Evolutionary conservation across 176 grass and related monocot genomes (phyloP), one percentile per base, ranked within the genome.

Genomic region (Oryza meridionalis): DNA sequence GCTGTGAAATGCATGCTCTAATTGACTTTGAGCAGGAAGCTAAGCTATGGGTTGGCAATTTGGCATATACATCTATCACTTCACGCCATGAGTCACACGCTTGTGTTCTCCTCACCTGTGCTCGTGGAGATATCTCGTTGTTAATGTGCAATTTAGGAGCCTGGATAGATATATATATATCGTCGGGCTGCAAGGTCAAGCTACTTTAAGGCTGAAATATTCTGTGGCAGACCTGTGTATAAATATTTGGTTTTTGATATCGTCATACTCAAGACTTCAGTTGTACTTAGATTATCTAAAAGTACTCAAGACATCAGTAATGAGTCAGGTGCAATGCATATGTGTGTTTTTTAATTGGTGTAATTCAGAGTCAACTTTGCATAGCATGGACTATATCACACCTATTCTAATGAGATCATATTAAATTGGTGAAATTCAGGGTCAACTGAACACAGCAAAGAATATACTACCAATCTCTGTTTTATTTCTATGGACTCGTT

Each of bases 1-100:
- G 51, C 67, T 77, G 67, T 58, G 75, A 12, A 70, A 73, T 63
- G 74, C 75, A 58, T 58, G 58, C 21, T 24, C 10, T 58, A 21
- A 19, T 86, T 86, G 84, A 83, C 84, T 64, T 85, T 49, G 84
- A 32, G 59, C 83, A 25, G 29, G 9, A 67, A 4, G 44, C 21
- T 7, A 62, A 55, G 21, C 63, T 72, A 68, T 40, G 62, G 65
- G 11, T 13, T 9, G 43, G 25, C 31, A 62, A 44, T 35, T 82
- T 61, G 74, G 86, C 55, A n/a, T n/a, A 50, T 67, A 42, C 11
- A 53, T 11, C 26, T 69, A 40, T 82, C 44, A 37, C 82, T 62
- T 24, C 58, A 62, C 21, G 58, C 72, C 49, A 76, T 26, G 45
- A 84, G 45, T 43, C 65, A 21, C 21, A 40, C 45, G 17, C 24